Base-by-base conservation (phyloP, 768 basidiomycete species). In the Phlebiopsis flavidoalba region DNA sequence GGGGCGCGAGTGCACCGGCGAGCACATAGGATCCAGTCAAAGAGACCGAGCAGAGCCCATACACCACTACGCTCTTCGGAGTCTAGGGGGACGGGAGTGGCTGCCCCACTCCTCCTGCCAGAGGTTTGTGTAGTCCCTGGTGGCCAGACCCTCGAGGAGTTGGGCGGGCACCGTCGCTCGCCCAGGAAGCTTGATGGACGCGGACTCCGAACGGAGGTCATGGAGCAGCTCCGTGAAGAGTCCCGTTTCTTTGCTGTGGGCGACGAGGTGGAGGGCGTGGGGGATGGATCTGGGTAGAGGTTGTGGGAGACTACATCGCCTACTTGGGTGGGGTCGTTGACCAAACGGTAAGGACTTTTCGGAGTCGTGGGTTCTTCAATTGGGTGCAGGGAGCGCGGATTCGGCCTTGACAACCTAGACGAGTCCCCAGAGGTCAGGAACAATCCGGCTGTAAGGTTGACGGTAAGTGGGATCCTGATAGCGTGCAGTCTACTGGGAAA, bases 381-480 rank as follows among this genome's bases (percentile, higher is more conserved):
- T n/a, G 62, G n/a, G 60, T 21, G 65, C 57, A 37, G 70, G 70
- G 12, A n/a, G n/a, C n/a, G 65, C 60, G 60, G 63, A 37, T 46
- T 71, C 46, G 48, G 72, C 66, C 65, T 78, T 71, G 48, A 73
- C 63, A n/a, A n/a, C 12, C 70, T 72, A n/a, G 78, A 76, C 0
- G 84, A 81, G 45, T 79, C 74, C n/a, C 80, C 82, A 86, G 65
- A 83, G 79, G 74, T 88, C 85, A 36, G 80, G 81, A 1, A 79
- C 68, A 68, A 80, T 81, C n/a, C 10, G 87, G 87, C 86, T 89
- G 65, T 10, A 1, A 63, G 24, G 43, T 54, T 17, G 15, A 7
- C 15, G 35, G 58, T 19, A 58, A 63, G 52, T 37, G 35, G 60
- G 54, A 24, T 60, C 21, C 60, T 17, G 50, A 53, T 57, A 59